Evolutionary conservation across 805 yeast genomes (phyloP), one percentile per base, ranked within the genome.

Genomic region (Lipomyces sp.): DNA sequence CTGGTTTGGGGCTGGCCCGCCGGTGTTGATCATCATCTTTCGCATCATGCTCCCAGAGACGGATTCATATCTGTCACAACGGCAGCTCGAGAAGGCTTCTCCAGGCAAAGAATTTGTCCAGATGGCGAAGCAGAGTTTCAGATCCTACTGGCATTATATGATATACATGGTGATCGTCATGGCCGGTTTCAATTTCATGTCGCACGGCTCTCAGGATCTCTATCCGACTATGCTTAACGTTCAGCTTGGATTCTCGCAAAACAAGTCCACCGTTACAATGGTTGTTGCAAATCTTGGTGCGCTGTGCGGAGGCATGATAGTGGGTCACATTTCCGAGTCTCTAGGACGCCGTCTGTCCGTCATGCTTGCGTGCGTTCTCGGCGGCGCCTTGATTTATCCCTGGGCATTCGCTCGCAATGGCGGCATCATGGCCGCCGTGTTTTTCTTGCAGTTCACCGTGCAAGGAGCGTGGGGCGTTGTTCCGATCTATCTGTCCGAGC

Each of bases 391-490:
- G 52, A 70, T 81, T 42, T 83, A 83, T 63, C 85, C 86, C 24
- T 76, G 80, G 72, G 81, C 81, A 2, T 79, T 77, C 61, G 65
- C 65, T 58, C 64, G 70, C 18, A 62, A 63, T 24, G 66, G 63
- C 36, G 73, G 74, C 16, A 75, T 80, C 23, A 73, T 78, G 55
- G 78, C 76, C 53, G 84, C 82, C 28, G 80, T 70, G 4, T 83
- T 83, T 67, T 81, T 81, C 70, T 63, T 82, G 62, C 85, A 82
- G 63, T 76, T 78, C 61, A 77, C 78, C 48, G 84, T 83, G 4
- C 83, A 81, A 71, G 89, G 88, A 31, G 81, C 82, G 4, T 84
- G 86, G 84, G 88, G 89, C 55, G 78, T 83, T 42, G 73, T 79
- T 11, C 86, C 89, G 16, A 75, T 81, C 38, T 81, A 82, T 65